A percentile compares a stretch with the other conserved stretches of the same genome.
These are phyloP conservation scores for Penicillium paxilli DNA, from an alignment of 495 filamentous ascomycete species.

Conservation along the genomic window DNA sequence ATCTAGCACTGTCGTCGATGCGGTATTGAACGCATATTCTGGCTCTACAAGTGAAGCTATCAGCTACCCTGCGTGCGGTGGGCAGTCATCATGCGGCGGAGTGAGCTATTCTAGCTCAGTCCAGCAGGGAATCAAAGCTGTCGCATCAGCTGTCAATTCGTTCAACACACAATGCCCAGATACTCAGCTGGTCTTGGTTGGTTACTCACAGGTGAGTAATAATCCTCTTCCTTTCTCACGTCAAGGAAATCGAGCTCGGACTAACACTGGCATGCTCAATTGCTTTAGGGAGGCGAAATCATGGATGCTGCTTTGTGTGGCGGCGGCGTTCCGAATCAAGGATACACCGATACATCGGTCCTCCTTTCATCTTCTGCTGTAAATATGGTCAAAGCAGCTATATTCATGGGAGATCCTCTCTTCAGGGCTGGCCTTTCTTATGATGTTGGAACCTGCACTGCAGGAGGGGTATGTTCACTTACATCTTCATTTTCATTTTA, in stretches of 20 bases:
- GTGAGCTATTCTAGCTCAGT: slow-evolving; percentile 55
- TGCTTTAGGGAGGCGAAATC: slow-evolving; percentile 58
- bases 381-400: slow-evolving; percentile 57
- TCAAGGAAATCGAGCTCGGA: neutral
- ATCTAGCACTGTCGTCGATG: slow-evolving; percentile 48
- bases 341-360: slow-evolving; percentile 47
- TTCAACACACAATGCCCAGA: slow-evolving; percentile 55
- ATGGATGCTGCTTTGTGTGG: slow-evolving; percentile 65
- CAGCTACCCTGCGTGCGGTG: slow-evolving; percentile 62
- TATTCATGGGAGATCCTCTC: slow-evolving; percentile 64
- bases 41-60: slow-evolving; percentile 57
- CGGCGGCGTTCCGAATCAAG: slow-evolving; percentile 54
- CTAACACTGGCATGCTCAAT: neutral
- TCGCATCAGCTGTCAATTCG: slow-evolving; percentile 54
- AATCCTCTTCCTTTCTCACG: neutral
- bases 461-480: slow-evolving; percentile 51
- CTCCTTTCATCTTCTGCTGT: slow-evolving; percentile 45
- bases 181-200: slow-evolving; percentile 59
- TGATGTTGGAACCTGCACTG: slow-evolving; percentile 59
- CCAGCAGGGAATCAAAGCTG: slow-evolving; percentile 49
- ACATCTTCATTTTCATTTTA: neutral
- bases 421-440: slow-evolving; percentile 54
- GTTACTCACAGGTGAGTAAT: slow-evolving; percentile 57
- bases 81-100: slow-evolving; percentile 47
- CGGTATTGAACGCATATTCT: slow-evolving; percentile 45